These are phyloP conservation scores for Epichloe sibirici DNA, from an alignment of 2,329 filamentous ascomycete genomes.

Conservation along the genomic window DNA sequence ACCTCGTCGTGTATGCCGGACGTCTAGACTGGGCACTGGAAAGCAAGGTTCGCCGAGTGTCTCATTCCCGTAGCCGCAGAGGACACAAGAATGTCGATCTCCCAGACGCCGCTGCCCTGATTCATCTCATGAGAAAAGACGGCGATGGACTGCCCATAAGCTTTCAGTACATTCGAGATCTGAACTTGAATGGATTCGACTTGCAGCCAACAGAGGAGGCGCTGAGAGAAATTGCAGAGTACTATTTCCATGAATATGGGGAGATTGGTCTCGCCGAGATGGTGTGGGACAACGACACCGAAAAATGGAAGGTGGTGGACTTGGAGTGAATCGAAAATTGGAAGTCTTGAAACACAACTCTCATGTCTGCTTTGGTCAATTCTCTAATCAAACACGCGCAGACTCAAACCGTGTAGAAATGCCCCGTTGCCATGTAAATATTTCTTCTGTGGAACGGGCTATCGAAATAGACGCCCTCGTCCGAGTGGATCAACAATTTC, in stretches of 20 bases:
- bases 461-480: slow-evolving; percentile 1
- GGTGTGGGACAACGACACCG: slow-evolving; percentile 1
- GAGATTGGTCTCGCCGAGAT: slow-evolving; percentile 6
- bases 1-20: slow-evolving; percentile 14
- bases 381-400: too few species aligned
- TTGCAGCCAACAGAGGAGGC: slow-evolving; percentile 6
- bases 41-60: slow-evolving; percentile 14
- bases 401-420: slow-evolving; percentile 10
- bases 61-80: slow-evolving; percentile 3
- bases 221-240: slow-evolving; percentile 6
- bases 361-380: too few species aligned
- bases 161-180: slow-evolving; percentile 7
- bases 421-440: slow-evolving; percentile 6
- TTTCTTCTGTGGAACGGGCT: slow-evolving; percentile 8
- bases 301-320: background rate
- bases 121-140: slow-evolving; percentile 4
- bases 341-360: too few species aligned
- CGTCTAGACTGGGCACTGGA: slow-evolving; percentile 15
- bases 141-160: slow-evolving; percentile 6
- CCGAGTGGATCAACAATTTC: slow-evolving; percentile 2
- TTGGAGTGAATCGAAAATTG: background rate
- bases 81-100: slow-evolving; percentile 6
- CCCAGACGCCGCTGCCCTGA: slow-evolving; percentile 9
- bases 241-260: slow-evolving; percentile 8
- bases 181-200: slow-evolving; percentile 9